Evolutionary conservation across 768 basidiomycete genomes (phyloP).

Genomic region (Mycena rosella): DNA sequence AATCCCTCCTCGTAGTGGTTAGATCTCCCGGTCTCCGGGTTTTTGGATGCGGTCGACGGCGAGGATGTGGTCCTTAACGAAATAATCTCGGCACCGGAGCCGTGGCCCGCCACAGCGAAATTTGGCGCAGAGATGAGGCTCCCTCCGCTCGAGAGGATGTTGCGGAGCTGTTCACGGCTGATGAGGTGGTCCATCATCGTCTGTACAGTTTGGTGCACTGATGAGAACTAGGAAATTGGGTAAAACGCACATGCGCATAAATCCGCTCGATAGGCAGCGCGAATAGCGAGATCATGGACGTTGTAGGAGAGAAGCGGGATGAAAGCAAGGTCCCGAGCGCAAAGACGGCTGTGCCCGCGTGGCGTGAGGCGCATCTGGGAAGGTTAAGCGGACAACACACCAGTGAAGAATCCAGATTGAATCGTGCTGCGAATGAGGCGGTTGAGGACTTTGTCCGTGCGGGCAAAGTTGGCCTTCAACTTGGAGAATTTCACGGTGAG

Average conservation of each 20-base stretch:
- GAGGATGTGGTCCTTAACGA: too few relatives aligned
- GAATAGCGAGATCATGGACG: slow-evolving; percentile 13
- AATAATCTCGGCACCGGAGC: too few relatives aligned
- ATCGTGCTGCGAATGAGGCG: slow-evolving; percentile 12
- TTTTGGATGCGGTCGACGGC: too few relatives aligned
- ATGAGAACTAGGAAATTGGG: too few relatives aligned
- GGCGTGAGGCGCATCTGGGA: not conserved
- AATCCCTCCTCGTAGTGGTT: too few relatives aligned
- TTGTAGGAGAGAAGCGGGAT: slow-evolving; percentile 4
- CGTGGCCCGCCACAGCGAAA: too few relatives aligned
- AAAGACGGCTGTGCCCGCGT: slow-evolving; percentile 10
- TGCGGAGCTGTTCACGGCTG: too few relatives aligned
- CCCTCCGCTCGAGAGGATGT: too few relatives aligned
- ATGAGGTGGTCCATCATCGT: too few relatives aligned
- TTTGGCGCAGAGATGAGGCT: too few relatives aligned
- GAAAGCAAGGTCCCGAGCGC: slow-evolving; percentile 18
- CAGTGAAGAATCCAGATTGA: slow-evolving; percentile 19
- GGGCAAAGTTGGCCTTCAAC: slow-evolving; percentile 9
- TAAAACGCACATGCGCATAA: slow-evolving; percentile 20
- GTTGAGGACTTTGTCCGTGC: slow-evolving; percentile 18
- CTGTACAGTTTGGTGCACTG: too few relatives aligned
- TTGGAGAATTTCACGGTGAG: not conserved
- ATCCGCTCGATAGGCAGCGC: slow-evolving; percentile 25
- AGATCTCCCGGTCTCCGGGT: too few relatives aligned
- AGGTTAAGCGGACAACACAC: not conserved